Conservation (phyloP, 192 early-diverging fungal genomes). For the Gryganskiella cystojenkinii region DNA sequence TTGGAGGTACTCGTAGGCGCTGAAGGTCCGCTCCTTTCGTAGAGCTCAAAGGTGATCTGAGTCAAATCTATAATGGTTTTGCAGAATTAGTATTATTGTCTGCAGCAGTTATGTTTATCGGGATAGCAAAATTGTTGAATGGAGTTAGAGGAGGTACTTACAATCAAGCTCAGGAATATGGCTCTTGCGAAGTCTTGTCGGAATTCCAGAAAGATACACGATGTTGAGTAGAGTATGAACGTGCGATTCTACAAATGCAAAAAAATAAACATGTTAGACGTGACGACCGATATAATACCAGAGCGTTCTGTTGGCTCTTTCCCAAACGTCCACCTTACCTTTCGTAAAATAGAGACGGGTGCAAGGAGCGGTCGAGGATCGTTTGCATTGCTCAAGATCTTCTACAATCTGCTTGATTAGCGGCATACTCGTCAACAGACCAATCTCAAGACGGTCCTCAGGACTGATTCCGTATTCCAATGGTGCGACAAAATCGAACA, state of each 20-base stretch:
- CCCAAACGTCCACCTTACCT: no score
- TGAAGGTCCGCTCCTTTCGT: conserved; percentile 70
- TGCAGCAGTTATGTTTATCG: no score
- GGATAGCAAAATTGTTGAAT: background rate
- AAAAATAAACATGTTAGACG: background rate
- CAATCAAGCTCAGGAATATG: conserved; percentile 92
- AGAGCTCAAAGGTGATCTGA: conserved; percentile 97
- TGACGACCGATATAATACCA: background rate
- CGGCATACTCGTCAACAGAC: conserved; percentile 77
- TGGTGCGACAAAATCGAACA: conserved; percentile 95
- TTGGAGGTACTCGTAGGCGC: background rate
- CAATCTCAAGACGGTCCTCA: conserved; percentile 87
- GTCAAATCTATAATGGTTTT: conserved; percentile 95
- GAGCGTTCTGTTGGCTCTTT: no score
- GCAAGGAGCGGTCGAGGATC: conserved; percentile 59
- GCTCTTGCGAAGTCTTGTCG: conserved; percentile 70
- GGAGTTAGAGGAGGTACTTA: conserved; percentile 47
- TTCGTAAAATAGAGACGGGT: conserved; percentile 96
- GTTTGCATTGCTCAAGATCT: conserved; percentile 73
- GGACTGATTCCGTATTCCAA: conserved; percentile 92
- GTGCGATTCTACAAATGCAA: conserved; percentile 74
- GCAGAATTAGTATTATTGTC: no score
- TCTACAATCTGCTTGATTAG: conserved; percentile 82
- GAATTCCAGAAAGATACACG: conserved; percentile 86
- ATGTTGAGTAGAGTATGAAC: conserved; percentile 94